Evolutionary conservation across 352 stramenopile genomes (phyloP), one percentile per base, ranked within the genome.

Genomic region (Phytophthora lateralis): DNA sequence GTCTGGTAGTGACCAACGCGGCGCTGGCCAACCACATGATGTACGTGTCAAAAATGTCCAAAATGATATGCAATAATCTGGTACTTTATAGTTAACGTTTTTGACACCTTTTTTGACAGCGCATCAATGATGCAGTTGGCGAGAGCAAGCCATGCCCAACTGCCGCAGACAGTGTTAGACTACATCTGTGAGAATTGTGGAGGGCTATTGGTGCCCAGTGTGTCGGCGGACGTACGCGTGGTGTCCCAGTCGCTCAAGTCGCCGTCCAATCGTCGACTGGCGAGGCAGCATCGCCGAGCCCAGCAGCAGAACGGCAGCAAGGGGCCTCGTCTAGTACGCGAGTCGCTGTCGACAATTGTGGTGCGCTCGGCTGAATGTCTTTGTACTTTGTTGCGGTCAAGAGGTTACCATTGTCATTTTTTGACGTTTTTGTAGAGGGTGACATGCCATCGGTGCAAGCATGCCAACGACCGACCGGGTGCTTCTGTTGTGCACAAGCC

Each of bases 171-270:
- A 1, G 73, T 90, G 20, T 50, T 91, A 17, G 82, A 93, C 62
- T 90, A 71, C 29, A 65, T 95, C 6, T 95, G 86, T 54, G 77
- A 87, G 38, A 56, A 62, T 21, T 95, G 86, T 34, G 78, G 63
- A 20, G 83, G 63, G 6, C 61, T 95, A 1, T 32, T 91, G 9
- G 55, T 92, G 27, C 86, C 86, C 26, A 84, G 78, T 32, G 37
- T 92, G 6, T 83, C 82, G 6, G 73, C 79, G 0, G 64, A 74
- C 37, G 78, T 89, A 15, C 78, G 67, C 10, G 75, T 95, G 9
- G 58, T 85, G 27, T 43, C 78, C 2, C 68, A 87, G 59, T 50
- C 50, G 5, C 59, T 63, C 53, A 73, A 73, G 10, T 67, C 79
- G 0, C 46, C 46, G 4, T 66, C 67, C 12, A 92, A 91, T 43